Evolutionary conservation across 495 filamentous ascomycete species (phyloP).

Genomic region (Durotheca rogersii): DNA sequence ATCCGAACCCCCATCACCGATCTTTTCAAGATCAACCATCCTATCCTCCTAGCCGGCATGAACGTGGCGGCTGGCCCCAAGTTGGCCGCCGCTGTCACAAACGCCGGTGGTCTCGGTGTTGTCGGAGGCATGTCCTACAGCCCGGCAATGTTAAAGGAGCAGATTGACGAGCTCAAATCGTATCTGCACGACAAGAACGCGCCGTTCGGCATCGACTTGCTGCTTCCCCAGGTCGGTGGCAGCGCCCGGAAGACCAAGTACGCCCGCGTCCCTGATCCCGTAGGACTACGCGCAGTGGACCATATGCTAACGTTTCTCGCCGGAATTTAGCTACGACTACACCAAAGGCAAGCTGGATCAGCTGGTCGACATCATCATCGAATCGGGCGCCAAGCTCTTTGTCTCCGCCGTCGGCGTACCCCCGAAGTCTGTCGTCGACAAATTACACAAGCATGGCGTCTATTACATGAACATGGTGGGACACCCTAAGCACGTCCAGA

Average conservation of each 20-base stretch:
- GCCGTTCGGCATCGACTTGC: slow-evolving; percentile 95
- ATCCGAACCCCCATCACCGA: slow-evolving; percentile 88
- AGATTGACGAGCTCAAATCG: slow-evolving; percentile 91
- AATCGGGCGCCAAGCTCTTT: slow-evolving; percentile 86
- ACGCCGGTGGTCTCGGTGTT: slow-evolving; percentile 94
- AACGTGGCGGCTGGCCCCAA: slow-evolving; percentile 98
- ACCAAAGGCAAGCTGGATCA: slow-evolving; percentile 97
- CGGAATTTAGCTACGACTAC: slow-evolving; percentile 83
- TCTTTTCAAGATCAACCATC: slow-evolving; percentile 96
- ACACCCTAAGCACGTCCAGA: slow-evolving; percentile 97
- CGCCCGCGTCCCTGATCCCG: slow-evolving; percentile 23
- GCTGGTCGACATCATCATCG: slow-evolving; percentile 88
- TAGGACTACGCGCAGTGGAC: slow-evolving; percentile 2
- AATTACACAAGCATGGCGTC: slow-evolving; percentile 80
- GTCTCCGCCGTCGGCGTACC: slow-evolving; percentile 96
- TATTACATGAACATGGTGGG: slow-evolving; percentile 99
- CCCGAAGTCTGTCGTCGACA: slow-evolving; percentile 83
- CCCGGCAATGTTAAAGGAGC: slow-evolving; percentile 92
- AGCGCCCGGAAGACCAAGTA: slow-evolving; percentile 93
- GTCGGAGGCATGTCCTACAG: slow-evolving; percentile 97
- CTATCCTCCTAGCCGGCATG: slow-evolving; percentile 94
- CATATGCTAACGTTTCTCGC: slow-evolving; percentile 8
- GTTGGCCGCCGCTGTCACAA: slow-evolving; percentile 94
- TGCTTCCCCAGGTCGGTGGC: slow-evolving; percentile 92
- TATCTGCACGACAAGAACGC: slow-evolving; percentile 90